Evolutionary conservation across 1,284 basidiomycete species (phyloP).

Genomic region (Ceratobasidium sp.): DNA sequence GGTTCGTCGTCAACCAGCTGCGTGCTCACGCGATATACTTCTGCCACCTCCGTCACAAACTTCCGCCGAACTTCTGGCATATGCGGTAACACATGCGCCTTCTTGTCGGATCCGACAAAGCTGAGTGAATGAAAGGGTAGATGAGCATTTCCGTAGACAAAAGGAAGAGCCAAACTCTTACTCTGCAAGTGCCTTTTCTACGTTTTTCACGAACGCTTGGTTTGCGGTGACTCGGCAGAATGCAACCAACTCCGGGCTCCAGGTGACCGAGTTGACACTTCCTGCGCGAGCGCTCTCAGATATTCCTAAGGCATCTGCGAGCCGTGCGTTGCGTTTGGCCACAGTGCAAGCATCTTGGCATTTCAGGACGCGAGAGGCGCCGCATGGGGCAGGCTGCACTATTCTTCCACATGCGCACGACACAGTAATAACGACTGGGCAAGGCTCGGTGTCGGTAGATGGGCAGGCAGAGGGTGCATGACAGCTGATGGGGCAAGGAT

Average conservation of each 20-base stretch:
- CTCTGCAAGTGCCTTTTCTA: constrained; percentile 84
- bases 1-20: constrained; percentile 89
- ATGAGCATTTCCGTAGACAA: not conserved
- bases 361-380: constrained; percentile 66
- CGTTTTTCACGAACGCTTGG: constrained; percentile 71
- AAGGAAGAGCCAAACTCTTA: constrained; percentile 56
- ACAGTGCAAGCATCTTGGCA: constrained; percentile 84
- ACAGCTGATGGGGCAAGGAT: constrained; percentile 79
- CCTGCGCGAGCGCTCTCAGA: constrained; percentile 55
- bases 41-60: constrained; percentile 80
- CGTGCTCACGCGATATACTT: constrained; percentile 81
- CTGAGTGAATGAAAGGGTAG: constrained; percentile 53
- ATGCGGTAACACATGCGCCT: constrained; percentile 78
- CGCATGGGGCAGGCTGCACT: constrained; percentile 75
- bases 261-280: constrained; percentile 59
- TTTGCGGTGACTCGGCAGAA: constrained; percentile 67
- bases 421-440: constrained; percentile 70
- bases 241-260: constrained; percentile 67
- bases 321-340: constrained; percentile 82
- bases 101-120: constrained; percentile 74
- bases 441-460: constrained; percentile 72
- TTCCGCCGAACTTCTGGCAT: constrained; percentile 82
- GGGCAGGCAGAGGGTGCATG: constrained; percentile 87
- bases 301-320: constrained; percentile 91
- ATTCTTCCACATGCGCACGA: constrained; percentile 85